Evolutionary conservation across 768 basidiomycete species (phyloP).

Genomic region (Antrodiella citrinella): DNA sequence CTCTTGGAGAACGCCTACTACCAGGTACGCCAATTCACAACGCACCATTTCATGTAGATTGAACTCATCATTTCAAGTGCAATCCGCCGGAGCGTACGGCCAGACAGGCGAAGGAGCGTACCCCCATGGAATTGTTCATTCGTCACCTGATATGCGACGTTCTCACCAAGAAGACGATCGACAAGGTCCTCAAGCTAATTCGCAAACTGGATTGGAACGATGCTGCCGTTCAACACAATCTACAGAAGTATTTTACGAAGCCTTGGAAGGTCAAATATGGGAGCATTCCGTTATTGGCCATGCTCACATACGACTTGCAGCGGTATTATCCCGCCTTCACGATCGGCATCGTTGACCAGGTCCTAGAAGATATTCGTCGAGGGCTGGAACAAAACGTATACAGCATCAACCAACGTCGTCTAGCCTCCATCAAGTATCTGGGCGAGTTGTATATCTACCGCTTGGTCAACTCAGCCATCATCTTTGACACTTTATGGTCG

Average conservation of each 20-base stretch:
- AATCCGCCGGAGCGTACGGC: slow-evolving; percentile 94
- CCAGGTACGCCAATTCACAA: slow-evolving; percentile 45
- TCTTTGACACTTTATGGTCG: slow-evolving; percentile 94
- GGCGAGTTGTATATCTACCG: slow-evolving; percentile 98
- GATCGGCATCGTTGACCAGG: slow-evolving; percentile 85
- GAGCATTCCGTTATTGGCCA: slow-evolving; percentile 83
- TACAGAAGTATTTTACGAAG: slow-evolving; percentile 92
- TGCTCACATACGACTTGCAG: slow-evolving; percentile 92
- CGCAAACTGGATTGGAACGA: slow-evolving; percentile 98
- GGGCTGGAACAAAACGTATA: slow-evolving; percentile 94
- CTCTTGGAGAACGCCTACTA: slow-evolving; percentile 98
- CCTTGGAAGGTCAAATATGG: slow-evolving; percentile 96
- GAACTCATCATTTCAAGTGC: slow-evolving; percentile 51
- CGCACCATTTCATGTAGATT: neutral
- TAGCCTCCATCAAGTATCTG: slow-evolving; percentile 89
- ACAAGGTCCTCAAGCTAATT: slow-evolving; percentile 89
- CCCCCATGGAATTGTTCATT: slow-evolving; percentile 88
- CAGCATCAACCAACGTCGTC: slow-evolving; percentile 87
- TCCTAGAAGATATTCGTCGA: slow-evolving; percentile 84
- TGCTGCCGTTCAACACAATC: slow-evolving; percentile 41
- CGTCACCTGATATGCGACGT: slow-evolving; percentile 94
- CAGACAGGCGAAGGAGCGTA: slow-evolving; percentile 75
- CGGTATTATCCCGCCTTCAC: slow-evolving; percentile 88
- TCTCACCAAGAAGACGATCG: slow-evolving; percentile 86
- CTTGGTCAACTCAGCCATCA: slow-evolving; percentile 76